These are phyloP conservation scores for Turnera subulata DNA, from an alignment of 345 rosid species.

Conservation along the genomic window DNA sequence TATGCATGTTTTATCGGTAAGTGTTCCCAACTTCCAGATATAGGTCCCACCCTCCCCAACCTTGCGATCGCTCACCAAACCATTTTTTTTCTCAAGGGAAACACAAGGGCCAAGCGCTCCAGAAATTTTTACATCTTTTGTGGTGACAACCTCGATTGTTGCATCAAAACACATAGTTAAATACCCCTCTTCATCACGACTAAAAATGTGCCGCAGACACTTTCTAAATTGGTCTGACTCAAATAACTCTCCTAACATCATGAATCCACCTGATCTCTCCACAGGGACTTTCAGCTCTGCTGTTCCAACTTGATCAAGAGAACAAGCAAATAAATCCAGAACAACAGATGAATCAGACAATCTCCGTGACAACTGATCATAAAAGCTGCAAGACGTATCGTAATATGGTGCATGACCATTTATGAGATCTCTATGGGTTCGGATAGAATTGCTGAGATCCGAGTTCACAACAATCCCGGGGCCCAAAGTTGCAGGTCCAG, in stretches of 20 bases:
- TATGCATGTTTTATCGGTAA: constrained; percentile 72
- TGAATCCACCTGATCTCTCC: constrained; percentile 86
- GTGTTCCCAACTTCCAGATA: constrained; percentile 73
- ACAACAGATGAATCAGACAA: constrained; percentile 55
- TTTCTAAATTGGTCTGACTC: constrained; percentile 73
- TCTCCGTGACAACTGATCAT: constrained; percentile 54
- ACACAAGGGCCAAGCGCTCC: constrained; percentile 97
- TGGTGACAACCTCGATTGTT: constrained; percentile 79
- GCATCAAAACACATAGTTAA: constrained; percentile 84
- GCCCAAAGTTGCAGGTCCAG: constrained; percentile 92
- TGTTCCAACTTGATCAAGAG: constrained; percentile 92
- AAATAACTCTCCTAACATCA: constrained; percentile 82
- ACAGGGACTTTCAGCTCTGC: constrained; percentile 76
- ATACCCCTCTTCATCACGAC: constrained; percentile 57
- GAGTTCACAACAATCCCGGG: constrained; percentile 79
- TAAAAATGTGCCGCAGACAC: constrained; percentile 70
- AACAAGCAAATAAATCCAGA: constrained; percentile 90
- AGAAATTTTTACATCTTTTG: constrained; percentile 68
- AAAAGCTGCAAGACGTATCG: constrained; percentile 55
- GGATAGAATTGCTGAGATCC: constrained; percentile 51
- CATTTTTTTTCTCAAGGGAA: constrained; percentile 59
- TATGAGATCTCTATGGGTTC: constrained; percentile 81
- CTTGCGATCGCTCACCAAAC: constrained; percentile 62
- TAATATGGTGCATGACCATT: constrained; percentile 57
- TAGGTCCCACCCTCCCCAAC: constrained; percentile 80